Base-by-base conservation (phyloP, 1,139 yeast species). In the Debaryomyces psychrophilus region DNA sequence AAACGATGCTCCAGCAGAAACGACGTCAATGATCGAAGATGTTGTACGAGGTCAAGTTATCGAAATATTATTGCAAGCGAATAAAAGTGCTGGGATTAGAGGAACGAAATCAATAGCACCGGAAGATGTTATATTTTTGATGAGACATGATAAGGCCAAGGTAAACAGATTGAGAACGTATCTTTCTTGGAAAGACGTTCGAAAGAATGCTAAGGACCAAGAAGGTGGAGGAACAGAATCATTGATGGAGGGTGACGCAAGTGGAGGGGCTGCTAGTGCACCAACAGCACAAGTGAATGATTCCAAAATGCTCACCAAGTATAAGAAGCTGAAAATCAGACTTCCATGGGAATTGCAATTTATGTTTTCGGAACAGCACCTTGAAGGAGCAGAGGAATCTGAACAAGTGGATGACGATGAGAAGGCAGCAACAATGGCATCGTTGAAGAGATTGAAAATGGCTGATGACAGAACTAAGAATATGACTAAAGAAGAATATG, bases 401-500 rank as follows among this genome's bases (percentile, higher is more conserved):
- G 89, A 84, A 47, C 90, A 86, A 43, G 87, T 86, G 12, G 97
- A 90, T 52, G 97, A 89, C 48, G 92, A 85, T 49, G 95, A 87
- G 57, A 80, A 87, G 53, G 98, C 95, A 41, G 98, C 98, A 2
- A 87, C 90, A 34, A 72, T 86, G 36, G 96, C 96, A 0, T 89
- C 96, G 12, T 71, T 90, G 63, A 90, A 90, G 62, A 73, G 98
- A 49, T 76, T 93, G 55, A 90, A 90, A 60, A 85, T 82, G 71
- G 98, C 98, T 3, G 99, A 93, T 65, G 97, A 93, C 49, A 76
- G 99, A 54, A 93, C 99, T 0, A 81, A 77, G 55, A 81, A 87
- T 54, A 95, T 93, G 99, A 93, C 99, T 0, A 84, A 85, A 58
- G 97, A 93, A 60, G 99, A 93, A 63, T 93, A 93, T 58, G 99